Percentiles rank a stretch among this genome's conserved stretches.
These are phyloP conservation scores for Lasiodiplodia hormozganensis DNA, from an alignment of 2,329 filamentous ascomycete species.

Conservation along the genomic window DNA sequence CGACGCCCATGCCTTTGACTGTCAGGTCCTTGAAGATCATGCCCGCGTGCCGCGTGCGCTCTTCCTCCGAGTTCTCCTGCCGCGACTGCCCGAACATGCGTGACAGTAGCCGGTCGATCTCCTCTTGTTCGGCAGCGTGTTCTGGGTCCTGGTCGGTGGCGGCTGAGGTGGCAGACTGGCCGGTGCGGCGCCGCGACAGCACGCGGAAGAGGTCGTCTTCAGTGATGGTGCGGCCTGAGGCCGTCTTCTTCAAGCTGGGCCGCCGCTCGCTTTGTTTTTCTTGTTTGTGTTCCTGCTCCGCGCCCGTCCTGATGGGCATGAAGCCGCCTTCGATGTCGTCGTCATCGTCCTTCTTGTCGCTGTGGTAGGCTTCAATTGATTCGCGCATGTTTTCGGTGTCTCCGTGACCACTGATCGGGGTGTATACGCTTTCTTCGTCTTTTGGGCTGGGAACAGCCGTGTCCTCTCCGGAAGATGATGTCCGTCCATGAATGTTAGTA, in stretches of 20 bases:
- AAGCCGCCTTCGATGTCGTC: slow-evolving; percentile 37
- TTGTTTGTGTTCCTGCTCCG: neutral
- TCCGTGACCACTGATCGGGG: neutral
- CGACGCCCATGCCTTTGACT: slow-evolving; percentile 66
- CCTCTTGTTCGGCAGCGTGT: slow-evolving; percentile 50
- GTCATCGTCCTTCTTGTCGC: slow-evolving; percentile 31
- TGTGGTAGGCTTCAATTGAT: slow-evolving; percentile 22
- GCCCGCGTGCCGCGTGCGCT: slow-evolving; percentile 72
- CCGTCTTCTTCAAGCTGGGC: slow-evolving; percentile 8
- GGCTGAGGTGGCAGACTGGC: slow-evolving; percentile 35
- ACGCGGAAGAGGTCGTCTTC: slow-evolving; percentile 62
- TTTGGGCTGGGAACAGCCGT: slow-evolving; percentile 17
- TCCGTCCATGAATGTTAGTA: neutral
- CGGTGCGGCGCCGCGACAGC: slow-evolving; percentile 58
- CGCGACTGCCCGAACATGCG: slow-evolving; percentile 73
- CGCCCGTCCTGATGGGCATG: slow-evolving; percentile 35
- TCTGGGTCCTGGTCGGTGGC: slow-evolving; percentile 5
- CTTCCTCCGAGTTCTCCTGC: slow-evolving; percentile 71
- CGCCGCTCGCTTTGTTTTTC: slow-evolving; percentile 10
- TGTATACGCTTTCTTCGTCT: slow-evolving; percentile 27
- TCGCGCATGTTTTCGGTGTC: slow-evolving; percentile 15
- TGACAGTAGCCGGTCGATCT: slow-evolving; percentile 69
- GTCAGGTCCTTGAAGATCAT: slow-evolving; percentile 70
- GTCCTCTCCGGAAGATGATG: neutral
- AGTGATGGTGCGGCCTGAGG: slow-evolving; percentile 41